These are phyloP conservation scores for Sphaerulina musiva DNA, from an alignment of 2,329 filamentous ascomycete species.

Conservation along the genomic window DNA sequence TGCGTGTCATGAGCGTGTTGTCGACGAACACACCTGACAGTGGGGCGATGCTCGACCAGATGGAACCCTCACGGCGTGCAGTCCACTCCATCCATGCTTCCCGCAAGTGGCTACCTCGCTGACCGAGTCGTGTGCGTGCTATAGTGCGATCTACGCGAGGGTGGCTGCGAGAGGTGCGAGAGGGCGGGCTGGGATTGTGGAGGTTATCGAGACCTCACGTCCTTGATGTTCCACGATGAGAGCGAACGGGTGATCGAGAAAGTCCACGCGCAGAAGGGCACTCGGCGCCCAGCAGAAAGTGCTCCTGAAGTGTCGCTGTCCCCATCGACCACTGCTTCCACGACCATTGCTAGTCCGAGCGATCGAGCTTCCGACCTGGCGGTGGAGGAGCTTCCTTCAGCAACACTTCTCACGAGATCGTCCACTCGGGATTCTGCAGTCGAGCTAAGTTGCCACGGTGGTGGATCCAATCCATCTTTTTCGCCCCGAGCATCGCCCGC, in stretches of 20 bases:
- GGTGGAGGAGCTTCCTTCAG: not conserved
- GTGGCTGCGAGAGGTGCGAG: conserved; percentile 16
- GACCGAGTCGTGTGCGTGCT: not conserved
- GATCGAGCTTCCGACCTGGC: not conserved
- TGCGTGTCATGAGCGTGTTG: conserved; percentile 10
- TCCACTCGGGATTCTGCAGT: not conserved
- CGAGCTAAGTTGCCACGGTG: not conserved
- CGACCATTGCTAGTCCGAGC: not conserved
- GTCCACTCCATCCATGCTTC: not conserved
- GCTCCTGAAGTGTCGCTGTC: not conserved
- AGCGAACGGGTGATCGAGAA: conserved; percentile 13
- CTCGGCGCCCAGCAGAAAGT: conserved; percentile 8
- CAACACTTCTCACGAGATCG: not conserved
- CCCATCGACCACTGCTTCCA: not conserved
- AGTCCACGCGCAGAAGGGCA: conserved; percentile 11
- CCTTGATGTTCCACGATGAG: conserved; percentile 17
- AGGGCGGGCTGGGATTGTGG: conserved; percentile 17
- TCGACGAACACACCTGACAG: not conserved
- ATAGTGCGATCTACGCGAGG: conserved; percentile 15
- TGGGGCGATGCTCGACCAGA: not conserved
- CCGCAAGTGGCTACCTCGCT: conserved; percentile 10
- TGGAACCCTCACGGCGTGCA: not conserved
- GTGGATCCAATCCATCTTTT: not conserved
- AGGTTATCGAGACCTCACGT: conserved; percentile 13
- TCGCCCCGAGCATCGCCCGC: conserved; percentile 1